Evolutionary conservation across 306 rosid genomes (phyloP), one percentile per base, ranked within the genome.

Genomic region (Morella rubra): DNA sequence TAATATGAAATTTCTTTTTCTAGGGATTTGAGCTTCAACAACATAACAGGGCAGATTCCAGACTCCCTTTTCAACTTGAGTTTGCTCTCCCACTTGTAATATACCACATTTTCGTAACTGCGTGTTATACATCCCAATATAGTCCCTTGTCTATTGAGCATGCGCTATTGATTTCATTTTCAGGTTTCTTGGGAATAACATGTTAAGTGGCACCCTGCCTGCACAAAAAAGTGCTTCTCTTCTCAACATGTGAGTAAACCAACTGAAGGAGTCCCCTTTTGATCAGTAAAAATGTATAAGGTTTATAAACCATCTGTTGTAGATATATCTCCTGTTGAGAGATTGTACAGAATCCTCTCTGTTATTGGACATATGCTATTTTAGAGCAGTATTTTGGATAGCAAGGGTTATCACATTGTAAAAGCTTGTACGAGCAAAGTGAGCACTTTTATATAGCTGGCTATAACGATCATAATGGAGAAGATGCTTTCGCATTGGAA

Each of bases 21-120:
- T 82, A 93, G 98, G 87, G 98, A 91, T 81, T 81, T 93, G 78
- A 93, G 98, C 89, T 93, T 93, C 93, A 93, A 93, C 81, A 89
- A 86, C 72, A 73, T 93, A 72, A 79, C 78, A 5, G 94, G 96
- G 67, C 85, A 75, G 71, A 81, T 90, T 82, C 87, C 88, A 5
- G 77, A 19, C 73, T 86, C 90, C 32, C 85, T 93, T 82, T 91
- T 91, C 89, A 89, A 81, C 76, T 61, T 90, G 92, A 90, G 82
- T 59, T 81, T 60, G 1, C 93, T 93, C 32, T 4, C 81, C 13
- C 3, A 10, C 85, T 89, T 93, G 98, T 93, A 93, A 87, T 75
- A 74, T 80, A 69, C 18, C 42, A 9, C 75, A 51, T 62, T 81
- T 80, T 3, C 46, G 20, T 42, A 24, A 65, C 51, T 74, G 13